Percentiles rank a stretch among this genome's conserved stretches.
These are phyloP conservation scores for Akanthomyces uredinophilus DNA, from an alignment of 2,329 filamentous ascomycete genomes.

Conservation along the genomic window DNA sequence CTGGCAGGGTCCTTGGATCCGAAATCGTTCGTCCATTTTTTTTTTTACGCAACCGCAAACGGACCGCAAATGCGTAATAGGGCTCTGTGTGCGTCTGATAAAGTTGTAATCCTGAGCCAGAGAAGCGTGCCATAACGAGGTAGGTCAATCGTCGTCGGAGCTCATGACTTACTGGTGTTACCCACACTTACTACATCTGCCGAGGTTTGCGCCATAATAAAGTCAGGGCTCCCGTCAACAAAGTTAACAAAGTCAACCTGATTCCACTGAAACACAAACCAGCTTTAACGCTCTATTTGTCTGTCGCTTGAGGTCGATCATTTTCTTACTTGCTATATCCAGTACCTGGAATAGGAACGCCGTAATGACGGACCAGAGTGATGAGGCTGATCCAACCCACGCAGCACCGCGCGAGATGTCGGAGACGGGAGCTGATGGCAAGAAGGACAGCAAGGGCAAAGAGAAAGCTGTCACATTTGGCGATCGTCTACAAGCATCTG, in stretches of 20 bases:
- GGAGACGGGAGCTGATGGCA: not conserved
- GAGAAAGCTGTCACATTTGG: slow-evolving; percentile 17
- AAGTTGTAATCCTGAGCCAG: too few relatives aligned
- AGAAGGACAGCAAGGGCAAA: slow-evolving; percentile 14
- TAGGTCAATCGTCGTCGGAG: too few relatives aligned
- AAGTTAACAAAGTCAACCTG: not conserved
- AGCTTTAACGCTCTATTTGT: not conserved
- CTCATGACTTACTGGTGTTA: not conserved
- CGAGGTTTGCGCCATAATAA: not conserved
- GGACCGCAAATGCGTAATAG: too few relatives aligned
- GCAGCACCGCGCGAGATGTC: not conserved
- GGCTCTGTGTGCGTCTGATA: too few relatives aligned
- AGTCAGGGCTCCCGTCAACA: not conserved
- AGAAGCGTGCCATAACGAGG: too few relatives aligned
- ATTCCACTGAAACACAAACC: not conserved
- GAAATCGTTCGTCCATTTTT: too few relatives aligned
- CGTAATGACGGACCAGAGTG: not conserved
- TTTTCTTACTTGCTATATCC: not conserved
- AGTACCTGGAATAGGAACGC: not conserved
- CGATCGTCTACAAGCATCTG: slow-evolving; percentile 25
- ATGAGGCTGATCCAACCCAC: not conserved
- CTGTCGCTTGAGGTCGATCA: not conserved
- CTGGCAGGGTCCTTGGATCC: too few relatives aligned
- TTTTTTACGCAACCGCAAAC: too few relatives aligned
- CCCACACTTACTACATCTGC: not conserved